A percentile compares a stretch with the other conserved stretches of the same genome.
Conservation (phyloP, 805 yeast genomes). For the Ogataea kodamae region DNA sequence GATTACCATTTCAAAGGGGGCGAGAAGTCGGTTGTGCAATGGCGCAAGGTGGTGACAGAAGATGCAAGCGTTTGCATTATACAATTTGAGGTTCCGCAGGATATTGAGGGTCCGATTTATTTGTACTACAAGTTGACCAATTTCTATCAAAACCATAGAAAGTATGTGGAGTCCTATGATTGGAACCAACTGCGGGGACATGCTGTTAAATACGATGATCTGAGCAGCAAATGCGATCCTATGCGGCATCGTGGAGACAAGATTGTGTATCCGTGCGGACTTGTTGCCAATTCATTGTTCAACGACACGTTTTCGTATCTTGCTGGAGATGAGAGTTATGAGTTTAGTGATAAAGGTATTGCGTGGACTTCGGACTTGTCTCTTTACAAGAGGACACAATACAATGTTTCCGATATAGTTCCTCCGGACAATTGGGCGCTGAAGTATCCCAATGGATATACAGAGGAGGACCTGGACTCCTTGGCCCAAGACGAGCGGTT, state of each 20-base stretch:
- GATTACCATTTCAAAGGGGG: conserved; percentile 57
- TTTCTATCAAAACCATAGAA: conserved; percentile 92
- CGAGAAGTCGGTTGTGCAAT: conserved; percentile 38
- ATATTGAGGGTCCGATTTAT: conserved; percentile 66
- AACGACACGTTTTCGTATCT: conserved; percentile 73
- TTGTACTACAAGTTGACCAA: conserved; percentile 84
- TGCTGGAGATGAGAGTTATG: conserved; percentile 35
- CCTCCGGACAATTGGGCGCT: conserved; percentile 94
- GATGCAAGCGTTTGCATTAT: conserved; percentile 53
- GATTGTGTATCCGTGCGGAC: conserved; percentile 83
- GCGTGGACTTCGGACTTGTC: conserved; percentile 82
- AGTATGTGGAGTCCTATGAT: conserved; percentile 84
- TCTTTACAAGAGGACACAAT: conserved; percentile 69
- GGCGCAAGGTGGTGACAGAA: conserved; percentile 49
- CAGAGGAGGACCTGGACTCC: conserved; percentile 75
- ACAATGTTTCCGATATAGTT: conserved; percentile 64
- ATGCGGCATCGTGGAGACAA: conserved; percentile 40
- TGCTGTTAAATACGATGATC: conserved; percentile 50
- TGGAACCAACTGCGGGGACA: conserved; percentile 76
- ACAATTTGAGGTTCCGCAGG: conserved; percentile 68
- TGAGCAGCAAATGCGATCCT: conserved; percentile 54
- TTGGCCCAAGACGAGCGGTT: conserved; percentile 74
- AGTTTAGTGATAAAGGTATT: conserved; percentile 54
- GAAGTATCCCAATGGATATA: conserved; percentile 82
- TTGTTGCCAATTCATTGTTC: conserved; percentile 88